Conservation (phyloP, 768 basidiomycete species). For the Leccinum uliginosum region DNA sequence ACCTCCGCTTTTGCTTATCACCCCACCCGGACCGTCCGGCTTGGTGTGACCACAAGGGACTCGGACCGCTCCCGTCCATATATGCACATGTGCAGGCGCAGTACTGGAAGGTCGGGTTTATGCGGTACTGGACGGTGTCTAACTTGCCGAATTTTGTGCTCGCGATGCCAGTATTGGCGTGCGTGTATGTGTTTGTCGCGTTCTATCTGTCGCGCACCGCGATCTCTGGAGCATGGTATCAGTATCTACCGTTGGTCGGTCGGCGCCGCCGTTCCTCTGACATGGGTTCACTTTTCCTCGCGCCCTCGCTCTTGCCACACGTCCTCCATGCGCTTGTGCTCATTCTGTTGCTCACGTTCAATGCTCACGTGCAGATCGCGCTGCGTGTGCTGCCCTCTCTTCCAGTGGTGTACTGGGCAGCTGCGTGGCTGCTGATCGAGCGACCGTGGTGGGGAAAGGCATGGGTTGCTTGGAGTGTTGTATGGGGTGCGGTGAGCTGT, state of each 20-base stretch:
- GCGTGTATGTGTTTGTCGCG: conserved; percentile 35
- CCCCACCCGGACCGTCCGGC: conserved; percentile 20
- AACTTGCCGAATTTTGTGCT: conserved; percentile 91
- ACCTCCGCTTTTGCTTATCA: conserved; percentile 58
- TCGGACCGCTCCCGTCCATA: conserved; percentile 52
- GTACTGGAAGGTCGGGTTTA: conserved; percentile 86
- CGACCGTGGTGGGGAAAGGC: conserved; percentile 43
- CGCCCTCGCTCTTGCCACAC: conserved; percentile 55
- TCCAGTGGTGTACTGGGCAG: conserved; percentile 84
- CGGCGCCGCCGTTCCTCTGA: neutral
- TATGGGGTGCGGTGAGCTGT: conserved; percentile 70
- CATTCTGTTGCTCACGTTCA: conserved; percentile 62
- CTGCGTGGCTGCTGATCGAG: conserved; percentile 59
- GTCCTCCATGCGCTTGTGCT: conserved; percentile 68
- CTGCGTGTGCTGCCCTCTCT: conserved; percentile 72
- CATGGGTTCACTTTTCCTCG: conserved; percentile 26
- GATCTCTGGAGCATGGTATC: neutral
- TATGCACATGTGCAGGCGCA: conserved; percentile 76
- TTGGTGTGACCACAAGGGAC: conserved; percentile 56
- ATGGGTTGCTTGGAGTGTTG: conserved; percentile 76
- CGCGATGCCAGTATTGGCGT: conserved; percentile 61
- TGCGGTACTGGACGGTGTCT: conserved; percentile 78
- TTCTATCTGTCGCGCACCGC: conserved; percentile 19
- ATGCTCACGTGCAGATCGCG: conserved; percentile 84
- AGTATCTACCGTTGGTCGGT: neutral